Conservation (phyloP, 148 eudicot species). For the Camellia sinensis region DNA sequence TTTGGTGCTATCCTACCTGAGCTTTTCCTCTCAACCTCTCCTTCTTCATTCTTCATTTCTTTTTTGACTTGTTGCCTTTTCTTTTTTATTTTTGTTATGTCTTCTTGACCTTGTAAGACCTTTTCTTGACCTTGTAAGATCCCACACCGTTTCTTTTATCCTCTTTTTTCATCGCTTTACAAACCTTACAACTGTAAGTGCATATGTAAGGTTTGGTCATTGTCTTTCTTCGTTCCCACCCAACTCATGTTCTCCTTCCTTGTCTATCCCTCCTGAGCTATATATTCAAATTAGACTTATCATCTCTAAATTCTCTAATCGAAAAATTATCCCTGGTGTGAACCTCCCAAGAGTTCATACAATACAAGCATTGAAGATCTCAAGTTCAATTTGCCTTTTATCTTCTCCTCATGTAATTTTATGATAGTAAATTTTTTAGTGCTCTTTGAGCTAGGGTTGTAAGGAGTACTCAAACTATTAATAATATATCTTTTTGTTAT, state of each 20-base stretch:
- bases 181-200: constrained; percentile 8
- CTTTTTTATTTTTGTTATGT: constrained; percentile 23
- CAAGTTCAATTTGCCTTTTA: not conserved
- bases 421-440: not conserved
- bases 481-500: not conserved
- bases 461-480: not conserved
- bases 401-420: not conserved
- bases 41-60: not conserved
- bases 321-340: not conserved
- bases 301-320: not conserved
- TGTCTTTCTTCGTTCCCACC: constrained; percentile 17
- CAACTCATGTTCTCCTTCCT: constrained; percentile 52
- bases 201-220: constrained; percentile 8
- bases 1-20: constrained; percentile 53
- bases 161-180: not conserved
- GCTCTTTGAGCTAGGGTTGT: not conserved
- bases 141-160: not conserved
- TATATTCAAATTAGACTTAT: constrained; percentile 14
- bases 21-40: constrained; percentile 28
- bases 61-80: constrained; percentile 31
- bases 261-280: constrained; percentile 78
- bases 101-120: constrained; percentile 72
- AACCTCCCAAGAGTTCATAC: not conserved
- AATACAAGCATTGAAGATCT: not conserved
- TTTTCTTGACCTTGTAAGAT: constrained; percentile 72